Percentiles rank a stretch among this genome's conserved stretches.
phyloP scores from a whole-genome alignment of 2,329 filamentous ascomycete species.

The Cladosporium austrohemisphaericum region DNA sequence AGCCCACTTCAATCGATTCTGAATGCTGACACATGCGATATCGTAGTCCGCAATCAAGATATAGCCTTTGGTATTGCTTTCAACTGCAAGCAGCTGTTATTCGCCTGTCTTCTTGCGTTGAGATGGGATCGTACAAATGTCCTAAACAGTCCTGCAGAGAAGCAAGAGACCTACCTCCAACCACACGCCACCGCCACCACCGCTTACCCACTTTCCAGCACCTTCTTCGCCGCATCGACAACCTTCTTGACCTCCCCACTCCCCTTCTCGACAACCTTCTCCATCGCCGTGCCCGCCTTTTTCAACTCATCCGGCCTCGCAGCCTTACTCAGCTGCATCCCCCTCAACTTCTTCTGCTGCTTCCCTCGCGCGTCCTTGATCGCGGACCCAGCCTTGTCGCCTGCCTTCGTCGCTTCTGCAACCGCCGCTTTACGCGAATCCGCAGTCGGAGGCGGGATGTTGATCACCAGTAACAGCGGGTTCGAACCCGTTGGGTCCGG shows the following conservation, averaged over 20 bases:
- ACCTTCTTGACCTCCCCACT: slow-evolving; percentile 48
- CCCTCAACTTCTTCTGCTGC: slow-evolving; percentile 48
- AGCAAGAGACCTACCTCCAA: too few relatives aligned
- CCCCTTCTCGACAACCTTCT: slow-evolving; percentile 49
- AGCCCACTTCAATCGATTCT: too few relatives aligned
- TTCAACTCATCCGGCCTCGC: slow-evolving; percentile 48
- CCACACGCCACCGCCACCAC: too few relatives aligned
- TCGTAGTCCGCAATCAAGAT: too few relatives aligned
- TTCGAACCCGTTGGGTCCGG: slow-evolving; percentile 47
- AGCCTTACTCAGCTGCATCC: slow-evolving; percentile 40
- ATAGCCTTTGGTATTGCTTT: too few relatives aligned
- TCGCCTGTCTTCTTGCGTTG: too few relatives aligned
- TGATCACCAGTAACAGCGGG: slow-evolving; percentile 51
- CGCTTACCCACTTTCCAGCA: slow-evolving; percentile 35
- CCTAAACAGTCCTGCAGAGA: too few relatives aligned
- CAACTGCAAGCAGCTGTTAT: too few relatives aligned
- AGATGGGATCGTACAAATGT: too few relatives aligned
- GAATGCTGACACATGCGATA: too few relatives aligned
- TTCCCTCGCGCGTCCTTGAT: slow-evolving; percentile 44
- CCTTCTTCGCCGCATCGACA: slow-evolving; percentile 46
- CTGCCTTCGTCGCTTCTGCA: slow-evolving; percentile 35
- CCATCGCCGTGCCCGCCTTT: slow-evolving; percentile 48
- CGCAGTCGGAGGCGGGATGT: slow-evolving; percentile 56
- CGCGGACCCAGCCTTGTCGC: slow-evolving; percentile 40
- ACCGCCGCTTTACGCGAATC: slow-evolving; percentile 40